These are phyloP conservation scores for Tulasnella sp. DNA, from an alignment of 768 basidiomycete species.

Conservation along the genomic window DNA sequence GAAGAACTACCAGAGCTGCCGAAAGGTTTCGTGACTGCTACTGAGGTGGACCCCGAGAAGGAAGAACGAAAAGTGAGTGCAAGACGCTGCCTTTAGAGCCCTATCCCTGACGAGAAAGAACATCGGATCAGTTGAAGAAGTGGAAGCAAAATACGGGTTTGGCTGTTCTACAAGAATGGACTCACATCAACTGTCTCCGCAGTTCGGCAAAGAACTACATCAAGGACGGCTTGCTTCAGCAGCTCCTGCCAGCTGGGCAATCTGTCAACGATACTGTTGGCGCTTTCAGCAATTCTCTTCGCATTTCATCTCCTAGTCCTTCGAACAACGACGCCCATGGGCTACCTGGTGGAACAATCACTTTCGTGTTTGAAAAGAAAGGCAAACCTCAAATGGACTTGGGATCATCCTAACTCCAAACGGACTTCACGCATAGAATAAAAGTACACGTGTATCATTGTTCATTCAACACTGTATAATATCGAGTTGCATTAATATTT, in stretches of 20 bases:
- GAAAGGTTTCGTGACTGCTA: constrained; percentile 65
- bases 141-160: constrained; percentile 67
- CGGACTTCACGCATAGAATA: not conserved
- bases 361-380: constrained; percentile 69
- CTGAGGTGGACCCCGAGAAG: constrained; percentile 56
- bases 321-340: constrained; percentile 57
- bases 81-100: not conserved
- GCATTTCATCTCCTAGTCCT: constrained; percentile 48
- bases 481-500: not conserved
- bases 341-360: constrained; percentile 67
- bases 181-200: constrained; percentile 75
- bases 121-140: constrained; percentile 50
- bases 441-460: not conserved
- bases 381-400: not conserved
- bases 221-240: constrained; percentile 67
- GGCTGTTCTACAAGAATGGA: constrained; percentile 75
- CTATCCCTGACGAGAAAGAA: constrained; percentile 34
- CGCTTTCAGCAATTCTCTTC: constrained; percentile 41
- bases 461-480: constrained; percentile 3
- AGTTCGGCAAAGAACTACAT: constrained; percentile 53
- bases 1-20: constrained; percentile 17
- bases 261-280: constrained; percentile 36
- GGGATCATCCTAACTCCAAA: not conserved
- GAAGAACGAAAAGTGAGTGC: constrained; percentile 54
- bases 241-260: constrained; percentile 44